phyloP scores from a whole-genome alignment of 2,329 filamentous ascomycete genomes.

The Cladosporium colombiae region DNA sequence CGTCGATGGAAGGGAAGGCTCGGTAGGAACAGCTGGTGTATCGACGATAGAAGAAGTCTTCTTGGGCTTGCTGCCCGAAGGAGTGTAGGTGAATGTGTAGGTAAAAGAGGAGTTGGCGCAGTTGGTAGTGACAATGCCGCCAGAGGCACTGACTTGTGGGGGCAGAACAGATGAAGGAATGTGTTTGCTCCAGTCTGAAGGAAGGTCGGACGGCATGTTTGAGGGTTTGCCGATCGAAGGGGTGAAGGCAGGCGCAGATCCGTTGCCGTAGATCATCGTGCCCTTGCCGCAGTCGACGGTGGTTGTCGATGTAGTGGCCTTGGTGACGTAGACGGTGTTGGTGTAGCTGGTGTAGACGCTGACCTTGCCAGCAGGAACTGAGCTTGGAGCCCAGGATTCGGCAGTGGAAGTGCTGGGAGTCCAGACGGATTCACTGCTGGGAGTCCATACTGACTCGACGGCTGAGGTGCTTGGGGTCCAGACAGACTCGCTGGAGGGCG shows the following conservation, averaged over 20 bases:
- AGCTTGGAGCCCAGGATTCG: slow-evolving; percentile 7
- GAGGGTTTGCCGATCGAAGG: slow-evolving; percentile 2
- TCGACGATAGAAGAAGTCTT: slow-evolving; percentile 17
- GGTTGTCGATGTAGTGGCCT: slow-evolving; percentile 12
- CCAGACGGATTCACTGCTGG: slow-evolving; percentile 18
- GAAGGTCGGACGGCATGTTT: slow-evolving; percentile 16
- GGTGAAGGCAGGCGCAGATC: slow-evolving; percentile 2
- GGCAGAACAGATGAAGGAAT: slow-evolving; percentile 14
- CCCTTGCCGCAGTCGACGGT: slow-evolving; percentile 19
- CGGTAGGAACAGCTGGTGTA: not conserved
- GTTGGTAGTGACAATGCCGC: slow-evolving; percentile 15
- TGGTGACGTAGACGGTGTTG: slow-evolving; percentile 19
- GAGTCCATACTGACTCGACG: slow-evolving; percentile 1
- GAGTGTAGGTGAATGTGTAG: slow-evolving; percentile 21
- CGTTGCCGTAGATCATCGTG: slow-evolving; percentile 19
- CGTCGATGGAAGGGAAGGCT: not conserved
- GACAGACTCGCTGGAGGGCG: slow-evolving; percentile 13
- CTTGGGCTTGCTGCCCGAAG: slow-evolving; percentile 21
- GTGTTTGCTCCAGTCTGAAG: slow-evolving; percentile 14
- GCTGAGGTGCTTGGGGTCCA: slow-evolving; percentile 12
- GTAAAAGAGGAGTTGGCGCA: slow-evolving; percentile 19
- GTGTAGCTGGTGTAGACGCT: slow-evolving; percentile 19
- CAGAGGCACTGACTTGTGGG: slow-evolving; percentile 6
- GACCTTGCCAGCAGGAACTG: not conserved
- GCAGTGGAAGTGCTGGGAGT: slow-evolving; percentile 12